Conservation (phyloP, 2,329 filamentous ascomycete genomes). For the Sporothrix euskadiensis region DNA sequence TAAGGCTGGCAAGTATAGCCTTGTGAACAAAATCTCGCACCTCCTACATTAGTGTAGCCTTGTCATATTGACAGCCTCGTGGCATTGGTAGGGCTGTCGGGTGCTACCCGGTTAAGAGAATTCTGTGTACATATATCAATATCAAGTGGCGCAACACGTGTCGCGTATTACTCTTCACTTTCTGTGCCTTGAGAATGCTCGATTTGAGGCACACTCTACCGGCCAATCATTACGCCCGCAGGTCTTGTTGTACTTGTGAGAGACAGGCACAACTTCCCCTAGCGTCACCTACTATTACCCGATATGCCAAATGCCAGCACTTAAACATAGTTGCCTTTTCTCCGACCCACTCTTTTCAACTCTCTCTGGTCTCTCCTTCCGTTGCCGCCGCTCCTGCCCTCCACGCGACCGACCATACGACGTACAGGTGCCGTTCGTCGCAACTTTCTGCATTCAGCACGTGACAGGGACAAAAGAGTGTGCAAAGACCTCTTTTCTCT, state of each 20-base stretch:
- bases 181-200: background rate
- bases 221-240: background rate
- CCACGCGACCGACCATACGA: background rate
- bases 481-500: background rate
- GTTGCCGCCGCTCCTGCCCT: background rate
- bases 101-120: background rate
- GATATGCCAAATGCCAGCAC: background rate
- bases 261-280: constrained; percentile 2
- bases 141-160: background rate
- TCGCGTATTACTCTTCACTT: background rate
- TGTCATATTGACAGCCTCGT: background rate
- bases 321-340: background rate
- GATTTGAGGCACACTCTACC: background rate
- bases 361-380: background rate
- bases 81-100: background rate
- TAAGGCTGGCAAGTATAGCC: too few species aligned
- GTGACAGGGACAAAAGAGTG: background rate
- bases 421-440: background rate
- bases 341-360: background rate
- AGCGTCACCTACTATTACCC: background rate
- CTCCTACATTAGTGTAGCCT: too few species aligned
- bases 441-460: background rate
- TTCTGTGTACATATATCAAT: background rate
- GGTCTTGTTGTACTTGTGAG: background rate
- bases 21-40: too few species aligned